phyloP scores from a whole-genome alignment of 495 filamentous ascomycete species.

The Penicillium lividum region DNA sequence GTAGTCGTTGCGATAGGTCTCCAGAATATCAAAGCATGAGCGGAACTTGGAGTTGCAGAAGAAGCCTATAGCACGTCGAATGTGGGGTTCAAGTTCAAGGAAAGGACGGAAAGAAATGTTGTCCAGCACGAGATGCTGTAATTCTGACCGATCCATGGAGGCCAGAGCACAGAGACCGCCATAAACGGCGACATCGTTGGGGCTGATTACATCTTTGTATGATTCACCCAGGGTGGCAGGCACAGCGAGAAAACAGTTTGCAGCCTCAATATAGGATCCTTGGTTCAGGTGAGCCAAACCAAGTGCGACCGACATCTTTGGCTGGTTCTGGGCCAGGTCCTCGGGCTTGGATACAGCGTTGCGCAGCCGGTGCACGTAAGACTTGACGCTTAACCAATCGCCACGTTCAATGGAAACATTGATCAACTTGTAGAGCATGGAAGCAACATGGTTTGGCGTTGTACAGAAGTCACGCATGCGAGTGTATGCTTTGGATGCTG shows the following conservation, averaged over 20 bases:
- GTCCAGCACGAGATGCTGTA: conserved; percentile 76
- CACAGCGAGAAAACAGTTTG: conserved; percentile 65
- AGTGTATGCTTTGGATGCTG: conserved; percentile 66
- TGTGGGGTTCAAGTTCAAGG: conserved; percentile 90
- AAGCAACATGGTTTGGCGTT: conserved; percentile 65
- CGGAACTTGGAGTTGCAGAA: conserved; percentile 89
- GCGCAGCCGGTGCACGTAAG: conserved; percentile 68
- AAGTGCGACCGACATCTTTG: conserved; percentile 65
- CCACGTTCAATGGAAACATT: conserved; percentile 66
- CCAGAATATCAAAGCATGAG: conserved; percentile 76
- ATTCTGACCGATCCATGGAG: conserved; percentile 75
- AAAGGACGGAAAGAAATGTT: conserved; percentile 79
- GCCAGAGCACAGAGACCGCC: conserved; percentile 89
- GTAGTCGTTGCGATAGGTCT: conserved; percentile 80
- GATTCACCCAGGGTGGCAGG: conserved; percentile 51
- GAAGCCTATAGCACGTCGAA: conserved; percentile 83
- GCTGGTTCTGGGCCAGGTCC: conserved; percentile 56
- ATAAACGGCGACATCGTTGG: conserved; percentile 90
- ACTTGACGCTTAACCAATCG: conserved; percentile 65
- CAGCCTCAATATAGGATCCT: conserved; percentile 70
- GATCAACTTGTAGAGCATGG: conserved; percentile 70
- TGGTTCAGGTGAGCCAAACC: conserved; percentile 72
- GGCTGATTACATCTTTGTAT: conserved; percentile 72
- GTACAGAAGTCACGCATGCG: conserved; percentile 78
- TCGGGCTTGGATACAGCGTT: conserved; percentile 59